These are phyloP conservation scores for Lathyrus sativus DNA, from an alignment of 306 rosid species.

Conservation along the genomic window DNA sequence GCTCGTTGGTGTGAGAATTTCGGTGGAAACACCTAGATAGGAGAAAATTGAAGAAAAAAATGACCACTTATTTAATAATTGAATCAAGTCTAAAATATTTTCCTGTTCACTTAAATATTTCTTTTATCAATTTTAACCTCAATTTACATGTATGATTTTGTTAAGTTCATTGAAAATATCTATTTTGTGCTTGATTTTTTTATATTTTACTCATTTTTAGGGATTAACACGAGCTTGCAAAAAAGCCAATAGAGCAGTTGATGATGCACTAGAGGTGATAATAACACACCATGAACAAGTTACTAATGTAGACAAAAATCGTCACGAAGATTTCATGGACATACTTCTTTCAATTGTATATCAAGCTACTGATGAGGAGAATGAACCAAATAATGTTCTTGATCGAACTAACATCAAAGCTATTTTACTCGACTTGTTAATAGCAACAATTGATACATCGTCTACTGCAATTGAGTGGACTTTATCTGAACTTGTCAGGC, in stretches of 20 bases:
- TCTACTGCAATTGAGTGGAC: background rate
- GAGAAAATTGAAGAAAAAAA: no score
- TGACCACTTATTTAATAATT: no score
- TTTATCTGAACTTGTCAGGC: background rate
- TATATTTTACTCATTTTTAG: background rate
- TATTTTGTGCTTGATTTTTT: background rate
- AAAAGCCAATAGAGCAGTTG: background rate
- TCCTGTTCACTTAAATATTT: no score
- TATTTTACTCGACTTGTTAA: background rate
- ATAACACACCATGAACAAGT: background rate
- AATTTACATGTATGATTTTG: background rate
- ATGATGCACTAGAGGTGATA: background rate
- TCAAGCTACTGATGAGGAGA: background rate
- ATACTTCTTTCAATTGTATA: background rate
- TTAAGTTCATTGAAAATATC: background rate
- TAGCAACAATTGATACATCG: background rate
- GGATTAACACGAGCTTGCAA: background rate
- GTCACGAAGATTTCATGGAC: background rate
- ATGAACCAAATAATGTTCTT: background rate
- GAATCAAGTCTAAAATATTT: no score
- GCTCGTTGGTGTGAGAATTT: background rate
- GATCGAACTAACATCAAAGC: slow-evolving; percentile 4
- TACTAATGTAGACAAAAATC: background rate
- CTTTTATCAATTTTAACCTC: background rate
- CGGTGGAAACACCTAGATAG: background rate